Evolutionary conservation across 2,329 filamentous ascomycete genomes (phyloP).

Genomic region (Lachnellula cervina): DNA sequence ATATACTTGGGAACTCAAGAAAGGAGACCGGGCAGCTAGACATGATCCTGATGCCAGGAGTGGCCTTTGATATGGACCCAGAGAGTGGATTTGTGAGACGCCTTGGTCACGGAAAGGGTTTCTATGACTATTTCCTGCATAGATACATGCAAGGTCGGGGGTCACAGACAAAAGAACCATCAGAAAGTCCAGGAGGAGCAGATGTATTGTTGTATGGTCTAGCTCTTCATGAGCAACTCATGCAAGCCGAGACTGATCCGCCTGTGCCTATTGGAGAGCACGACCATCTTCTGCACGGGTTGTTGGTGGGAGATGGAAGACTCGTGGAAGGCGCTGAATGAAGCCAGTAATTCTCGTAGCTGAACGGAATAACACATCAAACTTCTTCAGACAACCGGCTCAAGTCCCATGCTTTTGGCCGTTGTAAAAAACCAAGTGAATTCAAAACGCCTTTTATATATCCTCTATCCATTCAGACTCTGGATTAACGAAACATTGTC

Average conservation of each 20-base stretch:
- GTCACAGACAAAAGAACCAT: slow-evolving; percentile 29
- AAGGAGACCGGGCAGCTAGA: slow-evolving; percentile 57
- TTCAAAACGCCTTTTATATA: slow-evolving; percentile 24
- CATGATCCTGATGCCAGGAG: slow-evolving; percentile 84
- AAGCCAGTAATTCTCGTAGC: slow-evolving; percentile 12
- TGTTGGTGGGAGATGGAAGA: slow-evolving; percentile 67
- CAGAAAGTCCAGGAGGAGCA: slow-evolving; percentile 58
- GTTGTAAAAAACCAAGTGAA: slow-evolving; percentile 12
- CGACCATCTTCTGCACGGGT: slow-evolving; percentile 75
- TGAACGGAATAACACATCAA: slow-evolving; percentile 10
- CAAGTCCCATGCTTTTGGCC: slow-evolving; percentile 16
- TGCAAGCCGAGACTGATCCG: slow-evolving; percentile 52
- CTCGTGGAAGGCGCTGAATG: slow-evolving; percentile 37
- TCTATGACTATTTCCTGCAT: slow-evolving; percentile 90
- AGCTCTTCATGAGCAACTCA: slow-evolving; percentile 79
- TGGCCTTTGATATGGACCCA: slow-evolving; percentile 73
- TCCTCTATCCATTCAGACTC: slow-evolving; percentile 33
- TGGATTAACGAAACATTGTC: slow-evolving; percentile 63
- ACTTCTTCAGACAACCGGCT: slow-evolving; percentile 6
- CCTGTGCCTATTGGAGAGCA: slow-evolving; percentile 68
- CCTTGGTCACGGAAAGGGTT: slow-evolving; percentile 91
- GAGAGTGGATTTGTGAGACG: slow-evolving; percentile 56
- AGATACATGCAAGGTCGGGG: slow-evolving; percentile 54
- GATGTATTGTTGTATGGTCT: slow-evolving; percentile 64
- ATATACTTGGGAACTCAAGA: slow-evolving; percentile 61